A percentile compares a stretch with the other conserved stretches of the same genome.
phyloP scores from a whole-genome alignment of 495 filamentous ascomycete species.

The Hypoxylon crocopeplum region DNA sequence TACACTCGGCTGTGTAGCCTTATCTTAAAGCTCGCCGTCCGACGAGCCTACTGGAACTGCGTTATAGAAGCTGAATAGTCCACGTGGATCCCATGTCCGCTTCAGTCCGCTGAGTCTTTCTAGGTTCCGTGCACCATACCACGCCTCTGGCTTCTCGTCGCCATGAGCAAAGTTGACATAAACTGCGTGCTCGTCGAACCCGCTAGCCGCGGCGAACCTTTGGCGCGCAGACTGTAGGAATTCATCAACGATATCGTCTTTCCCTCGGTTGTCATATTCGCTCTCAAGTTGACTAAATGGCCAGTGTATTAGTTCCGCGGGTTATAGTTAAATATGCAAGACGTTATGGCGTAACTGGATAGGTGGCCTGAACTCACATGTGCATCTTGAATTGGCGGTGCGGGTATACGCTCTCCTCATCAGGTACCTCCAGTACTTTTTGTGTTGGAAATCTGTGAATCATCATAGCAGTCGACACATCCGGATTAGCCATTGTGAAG shows the following conservation, averaged over 20 bases:
- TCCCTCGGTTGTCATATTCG: neutral
- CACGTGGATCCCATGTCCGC: slow-evolving; percentile 36
- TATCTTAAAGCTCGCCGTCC: neutral
- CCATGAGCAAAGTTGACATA: slow-evolving; percentile 49
- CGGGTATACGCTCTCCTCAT: slow-evolving; percentile 36
- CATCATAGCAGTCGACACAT: slow-evolving; percentile 11
- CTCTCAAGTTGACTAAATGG: slow-evolving; percentile 6
- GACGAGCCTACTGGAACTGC: neutral
- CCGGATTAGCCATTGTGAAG: slow-evolving; percentile 16
- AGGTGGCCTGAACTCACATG: slow-evolving; percentile 19
- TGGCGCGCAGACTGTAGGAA: neutral
- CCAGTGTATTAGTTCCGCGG: neutral
- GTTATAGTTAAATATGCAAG: neutral
- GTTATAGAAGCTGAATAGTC: slow-evolving; percentile 24
- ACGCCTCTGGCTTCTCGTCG: slow-evolving; percentile 41
- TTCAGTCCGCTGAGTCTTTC: slow-evolving; percentile 34
- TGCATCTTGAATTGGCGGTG: slow-evolving; percentile 33
- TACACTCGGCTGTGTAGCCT: too few species aligned
- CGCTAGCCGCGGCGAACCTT: neutral
- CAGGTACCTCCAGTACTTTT: slow-evolving; percentile 25
- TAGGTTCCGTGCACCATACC: slow-evolving; percentile 40
- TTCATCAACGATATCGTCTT: neutral
- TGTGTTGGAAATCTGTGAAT: slow-evolving; percentile 32
- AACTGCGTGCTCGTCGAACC: neutral
- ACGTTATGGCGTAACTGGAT: too few species aligned